These are phyloP conservation scores for Cyberlindnera maritima DNA, from an alignment of 805 yeast genomes.

Conservation along the genomic window DNA sequence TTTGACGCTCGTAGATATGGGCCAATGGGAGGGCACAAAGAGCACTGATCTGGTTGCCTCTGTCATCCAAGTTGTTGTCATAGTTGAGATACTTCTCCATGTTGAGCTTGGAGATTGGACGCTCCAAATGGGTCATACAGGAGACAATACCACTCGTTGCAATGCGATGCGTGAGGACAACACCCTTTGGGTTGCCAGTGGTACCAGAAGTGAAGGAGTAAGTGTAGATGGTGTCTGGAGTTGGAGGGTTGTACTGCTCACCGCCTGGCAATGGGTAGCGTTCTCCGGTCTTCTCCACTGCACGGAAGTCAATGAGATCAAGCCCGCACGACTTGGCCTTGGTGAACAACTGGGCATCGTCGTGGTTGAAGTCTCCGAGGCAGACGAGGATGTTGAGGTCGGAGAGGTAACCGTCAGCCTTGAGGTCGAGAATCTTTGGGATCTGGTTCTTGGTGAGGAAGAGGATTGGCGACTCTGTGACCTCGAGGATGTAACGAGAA, in stretches of 20 bases:
- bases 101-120: slow-evolving; percentile 21
- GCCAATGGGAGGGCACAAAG: slow-evolving; percentile 52
- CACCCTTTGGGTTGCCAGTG: slow-evolving; percentile 75
- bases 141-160: slow-evolving; percentile 47
- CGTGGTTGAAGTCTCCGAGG: slow-evolving; percentile 44
- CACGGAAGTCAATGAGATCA: slow-evolving; percentile 41
- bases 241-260: slow-evolving; percentile 40
- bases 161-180: slow-evolving; percentile 49
- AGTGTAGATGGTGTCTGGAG: slow-evolving; percentile 50
- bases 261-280: slow-evolving; percentile 39
- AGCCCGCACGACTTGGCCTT: slow-evolving; percentile 30
- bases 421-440: slow-evolving; percentile 41
- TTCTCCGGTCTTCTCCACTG: slow-evolving; percentile 41
- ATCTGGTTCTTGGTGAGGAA: slow-evolving; percentile 50
- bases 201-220: slow-evolving; percentile 76
- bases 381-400: slow-evolving; percentile 50
- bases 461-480: slow-evolving; percentile 61
- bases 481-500: slow-evolving; percentile 54
- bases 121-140: slow-evolving; percentile 29
- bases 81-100: slow-evolving; percentile 10
- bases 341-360: slow-evolving; percentile 32
- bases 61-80: slow-evolving; percentile 21
- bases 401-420: slow-evolving; percentile 32
- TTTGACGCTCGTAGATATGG: slow-evolving; percentile 51
- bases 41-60: slow-evolving; percentile 30